Evolutionary conservation across 176 grass and related monocot genomes (phyloP), one percentile per base, ranked within the genome.

Genomic region (Microstegium vimineum): DNA sequence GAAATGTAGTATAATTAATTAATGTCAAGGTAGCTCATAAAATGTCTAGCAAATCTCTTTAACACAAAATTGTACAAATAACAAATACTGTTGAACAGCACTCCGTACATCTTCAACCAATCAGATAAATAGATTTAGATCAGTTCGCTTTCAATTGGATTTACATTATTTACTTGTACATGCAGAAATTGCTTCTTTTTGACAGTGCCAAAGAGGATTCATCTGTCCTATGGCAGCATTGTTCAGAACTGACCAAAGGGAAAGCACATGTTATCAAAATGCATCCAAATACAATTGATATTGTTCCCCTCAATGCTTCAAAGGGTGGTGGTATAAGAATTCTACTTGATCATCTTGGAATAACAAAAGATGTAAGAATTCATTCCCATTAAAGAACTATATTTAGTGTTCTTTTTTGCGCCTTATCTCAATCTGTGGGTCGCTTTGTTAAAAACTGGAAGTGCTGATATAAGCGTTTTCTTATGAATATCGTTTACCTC

Each of bases 111-210:
- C 16, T 66, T 70, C 54, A 60, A 2, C 10, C 42, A 66, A 26
- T 31, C 17, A 74, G 27, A 63, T 74, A 32, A 35, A 52, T 73
- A 73, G 33, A 49, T 60, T 76, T 75, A 40, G 1, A 67, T 76
- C 31, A 33, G 11, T 71, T 89, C 70, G 2, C 47, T 32, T 36
- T 77, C 1, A 3, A 80, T 23, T 77, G 10, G 35, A 35, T 69
- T 84, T 62, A 77, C 66, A 78, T 26, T 70, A 68, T 51, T 70
- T 70, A 67, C 25, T 84, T 66, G 37, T 80, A 56, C 57, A 45
- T 84, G 72, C 87, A 98, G 95, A 98, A 98, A 77, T 84, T 98
- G 74, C 51, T 94, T 69, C 89, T 95, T 77, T 81, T 95, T 72
- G 69, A 78, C 43, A 84, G 75, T 45, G 22, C 22, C 15, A 66